Conservation (phyloP, 495 filamentous ascomycete species). For the Aspergillus indologenus region DNA sequence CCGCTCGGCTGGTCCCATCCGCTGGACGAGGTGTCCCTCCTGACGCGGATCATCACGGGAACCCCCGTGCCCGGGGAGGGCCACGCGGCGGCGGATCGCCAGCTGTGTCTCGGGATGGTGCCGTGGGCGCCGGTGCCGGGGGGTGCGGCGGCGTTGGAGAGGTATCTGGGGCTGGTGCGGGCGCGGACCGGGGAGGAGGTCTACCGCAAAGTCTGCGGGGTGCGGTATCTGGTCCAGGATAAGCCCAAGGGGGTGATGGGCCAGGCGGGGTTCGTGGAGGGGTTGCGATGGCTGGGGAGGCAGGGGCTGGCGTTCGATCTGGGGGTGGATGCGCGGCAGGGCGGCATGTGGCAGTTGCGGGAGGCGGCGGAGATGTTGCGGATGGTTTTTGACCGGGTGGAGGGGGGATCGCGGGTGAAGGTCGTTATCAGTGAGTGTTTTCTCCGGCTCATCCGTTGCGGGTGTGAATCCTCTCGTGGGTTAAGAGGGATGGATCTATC, state of each 20-base stretch:
- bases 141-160: constrained; percentile 47
- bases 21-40: constrained; percentile 66
- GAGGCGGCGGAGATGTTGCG: constrained; percentile 71
- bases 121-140: constrained; percentile 77
- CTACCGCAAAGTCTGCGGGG: constrained; percentile 61
- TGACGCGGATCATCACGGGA: constrained; percentile 61
- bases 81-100: constrained; percentile 46
- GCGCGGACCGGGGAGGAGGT: constrained; percentile 37
- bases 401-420: constrained; percentile 55
- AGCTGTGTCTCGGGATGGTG: constrained; percentile 62
- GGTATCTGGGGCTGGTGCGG: constrained; percentile 49
- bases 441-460: too few species aligned
- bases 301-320: constrained; percentile 71
- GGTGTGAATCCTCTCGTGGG: too few species aligned
- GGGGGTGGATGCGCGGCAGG: constrained; percentile 69
- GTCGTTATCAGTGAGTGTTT: constrained; percentile 60
- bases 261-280: constrained; percentile 57
- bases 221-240: constrained; percentile 78
- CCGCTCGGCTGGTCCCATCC: constrained; percentile 53
- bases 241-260: constrained; percentile 63
- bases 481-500: too few species aligned
- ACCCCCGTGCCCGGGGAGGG: constrained; percentile 57
- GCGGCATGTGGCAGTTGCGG: constrained; percentile 68
- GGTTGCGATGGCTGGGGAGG: constrained; percentile 64
- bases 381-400: constrained; percentile 55